These are phyloP conservation scores for Picea sitchensis DNA, from an alignment of 75 land plant species.

Conservation along the genomic window DNA sequence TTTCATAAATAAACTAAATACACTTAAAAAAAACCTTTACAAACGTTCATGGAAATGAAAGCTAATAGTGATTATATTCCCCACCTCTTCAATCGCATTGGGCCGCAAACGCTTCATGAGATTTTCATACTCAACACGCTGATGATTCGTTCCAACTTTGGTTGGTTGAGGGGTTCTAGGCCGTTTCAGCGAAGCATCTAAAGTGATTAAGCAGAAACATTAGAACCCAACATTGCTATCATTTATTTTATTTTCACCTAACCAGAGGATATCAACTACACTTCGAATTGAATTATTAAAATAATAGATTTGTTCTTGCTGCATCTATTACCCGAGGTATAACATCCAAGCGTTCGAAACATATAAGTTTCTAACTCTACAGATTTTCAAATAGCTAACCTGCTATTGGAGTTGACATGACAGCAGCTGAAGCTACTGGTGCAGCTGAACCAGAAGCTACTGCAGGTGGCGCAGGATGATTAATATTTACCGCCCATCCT, in stretches of 20 bases:
- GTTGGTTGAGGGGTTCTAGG: conserved; percentile 48
- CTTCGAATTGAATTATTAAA: not conserved
- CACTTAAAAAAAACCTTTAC: conserved; percentile 20
- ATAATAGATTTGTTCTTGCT: not conserved
- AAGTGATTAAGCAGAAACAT: not conserved
- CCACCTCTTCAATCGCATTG: conserved; percentile 70
- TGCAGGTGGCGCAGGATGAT: conserved; percentile 44
- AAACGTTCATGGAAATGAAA: too few relatives aligned
- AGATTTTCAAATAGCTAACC: conserved; percentile 15
- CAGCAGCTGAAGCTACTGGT: not conserved
- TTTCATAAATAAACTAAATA: too few relatives aligned
- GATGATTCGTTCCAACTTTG: conserved; percentile 58
- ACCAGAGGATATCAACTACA: not conserved
- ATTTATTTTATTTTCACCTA: not conserved
- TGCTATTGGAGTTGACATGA: conserved; percentile 44
- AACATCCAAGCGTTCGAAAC: not conserved
- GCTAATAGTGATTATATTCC: not conserved
- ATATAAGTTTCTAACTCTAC: not conserved
- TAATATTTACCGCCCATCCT: conserved; percentile 73
- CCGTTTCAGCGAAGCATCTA: conserved; percentile 63
- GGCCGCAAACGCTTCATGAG: conserved; percentile 59
- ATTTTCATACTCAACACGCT: conserved; percentile 73
- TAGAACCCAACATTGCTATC: not conserved
- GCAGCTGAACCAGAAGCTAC: conserved; percentile 52
- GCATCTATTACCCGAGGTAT: not conserved